These are phyloP conservation scores for Podaxis sp. DNA, from an alignment of 768 basidiomycete genomes.

Conservation along the genomic window DNA sequence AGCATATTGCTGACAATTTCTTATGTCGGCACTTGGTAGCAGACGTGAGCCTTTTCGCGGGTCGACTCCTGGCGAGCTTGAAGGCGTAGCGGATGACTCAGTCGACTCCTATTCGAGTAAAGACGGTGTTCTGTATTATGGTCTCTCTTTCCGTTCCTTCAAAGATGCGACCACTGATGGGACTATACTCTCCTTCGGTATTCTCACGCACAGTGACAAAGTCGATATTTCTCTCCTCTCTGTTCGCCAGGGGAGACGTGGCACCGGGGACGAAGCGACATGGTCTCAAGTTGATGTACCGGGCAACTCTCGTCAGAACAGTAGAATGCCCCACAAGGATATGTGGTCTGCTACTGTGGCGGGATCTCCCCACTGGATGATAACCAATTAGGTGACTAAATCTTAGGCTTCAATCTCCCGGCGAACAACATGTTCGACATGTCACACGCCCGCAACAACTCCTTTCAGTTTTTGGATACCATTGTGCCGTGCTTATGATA, in stretches of 20 bases:
- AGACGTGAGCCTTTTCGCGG: constrained; percentile 44
- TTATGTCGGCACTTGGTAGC: constrained; percentile 35
- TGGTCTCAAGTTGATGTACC: constrained; percentile 47
- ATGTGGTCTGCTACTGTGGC: constrained; percentile 51
- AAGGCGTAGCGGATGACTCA: constrained; percentile 51
- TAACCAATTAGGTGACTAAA: constrained; percentile 13
- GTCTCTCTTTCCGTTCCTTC: constrained; percentile 35
- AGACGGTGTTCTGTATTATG: constrained; percentile 41
- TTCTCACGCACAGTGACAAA: constrained; percentile 55
- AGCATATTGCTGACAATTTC: too few species aligned
- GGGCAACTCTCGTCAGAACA: constrained; percentile 48
- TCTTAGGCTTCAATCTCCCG: background rate
- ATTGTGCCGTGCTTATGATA: constrained; percentile 42
- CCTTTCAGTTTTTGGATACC: constrained; percentile 38
- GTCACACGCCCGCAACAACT: constrained; percentile 33
- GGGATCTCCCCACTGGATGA: constrained; percentile 39
- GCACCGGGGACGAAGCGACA: constrained; percentile 46
- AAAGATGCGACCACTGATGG: constrained; percentile 40
- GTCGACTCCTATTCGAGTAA: constrained; percentile 45
- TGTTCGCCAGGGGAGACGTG: constrained; percentile 39
- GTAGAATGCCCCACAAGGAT: constrained; percentile 47
- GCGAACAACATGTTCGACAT: too few species aligned
- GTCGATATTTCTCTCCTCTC: constrained; percentile 37
- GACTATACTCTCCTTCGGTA: constrained; percentile 54
- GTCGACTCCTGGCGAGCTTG: constrained; percentile 43